A percentile compares a stretch with the other conserved stretches of the same genome.
Evolutionary conservation across 2,329 filamentous ascomycete species (phyloP).

Genomic region (Diplodia sapinea): DNA sequence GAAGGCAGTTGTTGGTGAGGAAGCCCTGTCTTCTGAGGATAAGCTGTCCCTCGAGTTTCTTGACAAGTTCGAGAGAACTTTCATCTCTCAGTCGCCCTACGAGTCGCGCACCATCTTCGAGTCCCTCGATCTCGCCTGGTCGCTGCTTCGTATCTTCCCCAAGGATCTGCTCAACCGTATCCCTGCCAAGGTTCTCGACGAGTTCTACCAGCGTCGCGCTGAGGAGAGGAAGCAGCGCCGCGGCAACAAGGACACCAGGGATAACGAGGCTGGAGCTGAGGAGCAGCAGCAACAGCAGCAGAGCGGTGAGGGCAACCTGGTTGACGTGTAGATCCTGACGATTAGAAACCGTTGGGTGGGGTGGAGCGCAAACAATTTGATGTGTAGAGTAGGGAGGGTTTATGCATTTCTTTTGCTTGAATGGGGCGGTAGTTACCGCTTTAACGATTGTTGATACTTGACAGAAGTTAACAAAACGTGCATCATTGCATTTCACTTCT

Average conservation of each 20-base stretch:
- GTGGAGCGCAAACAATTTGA: neutral
- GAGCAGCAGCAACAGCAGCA: constrained; percentile 11
- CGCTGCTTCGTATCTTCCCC: constrained; percentile 93
- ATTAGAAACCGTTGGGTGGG: neutral
- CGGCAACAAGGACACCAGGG: constrained; percentile 53
- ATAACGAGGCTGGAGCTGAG: constrained; percentile 45
- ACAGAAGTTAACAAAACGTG: constrained; percentile 18
- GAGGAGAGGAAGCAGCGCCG: constrained; percentile 45
- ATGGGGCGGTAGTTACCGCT: constrained; percentile 9
- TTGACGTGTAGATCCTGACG: constrained; percentile 28
- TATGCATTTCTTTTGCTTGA: constrained; percentile 24
- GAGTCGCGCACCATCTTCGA: constrained; percentile 91
- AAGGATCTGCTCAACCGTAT: constrained; percentile 95
- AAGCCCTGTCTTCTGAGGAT: constrained; percentile 92
- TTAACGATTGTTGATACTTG: constrained; percentile 21
- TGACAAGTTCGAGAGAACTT: constrained; percentile 96
- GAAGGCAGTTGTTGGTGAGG: constrained; percentile 99
- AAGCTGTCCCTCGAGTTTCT: constrained; percentile 98
- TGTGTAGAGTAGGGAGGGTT: constrained; percentile 22
- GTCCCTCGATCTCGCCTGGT: constrained; percentile 95
- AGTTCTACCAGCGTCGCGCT: constrained; percentile 56
- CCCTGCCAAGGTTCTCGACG: constrained; percentile 59
- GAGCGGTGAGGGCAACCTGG: constrained; percentile 24
- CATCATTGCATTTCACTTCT: neutral
- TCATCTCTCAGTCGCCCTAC: constrained; percentile 91